Percentiles rank a stretch among this genome's conserved stretches.
Conservation (phyloP, 179 eudicot species). For the Patellifolia procumbens region DNA sequence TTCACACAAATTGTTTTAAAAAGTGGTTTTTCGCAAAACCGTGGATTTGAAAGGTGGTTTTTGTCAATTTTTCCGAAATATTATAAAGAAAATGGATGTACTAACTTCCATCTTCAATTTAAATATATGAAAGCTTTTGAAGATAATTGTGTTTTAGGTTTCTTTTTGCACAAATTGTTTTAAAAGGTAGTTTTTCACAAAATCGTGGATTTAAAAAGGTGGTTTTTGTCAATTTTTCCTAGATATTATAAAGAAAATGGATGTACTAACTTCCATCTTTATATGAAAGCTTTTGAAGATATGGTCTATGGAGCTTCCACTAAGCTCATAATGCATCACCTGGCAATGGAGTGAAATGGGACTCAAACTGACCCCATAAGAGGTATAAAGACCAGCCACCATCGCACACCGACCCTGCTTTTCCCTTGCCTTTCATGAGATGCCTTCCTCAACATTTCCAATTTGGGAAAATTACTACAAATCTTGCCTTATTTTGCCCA, state of each 20-base stretch:
- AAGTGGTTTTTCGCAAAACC: too few relatives aligned
- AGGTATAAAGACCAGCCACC: conserved; percentile 4
- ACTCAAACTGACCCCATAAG: conserved; percentile 10
- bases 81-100: conserved; percentile 6
- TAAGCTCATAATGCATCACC: conserved; percentile 22
- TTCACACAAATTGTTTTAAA: too few relatives aligned
- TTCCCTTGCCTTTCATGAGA: conserved; percentile 15
- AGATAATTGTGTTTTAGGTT: too few relatives aligned
- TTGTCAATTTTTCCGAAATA: too few relatives aligned
- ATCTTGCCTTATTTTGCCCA: conserved; percentile 24
- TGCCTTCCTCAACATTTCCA: conserved; percentile 25
- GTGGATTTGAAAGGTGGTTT: too few relatives aligned
- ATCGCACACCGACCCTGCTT: conserved; percentile 11
- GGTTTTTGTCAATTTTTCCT: too few relatives aligned
- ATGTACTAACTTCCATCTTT: conserved; percentile 10
- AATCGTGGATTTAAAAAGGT: too few relatives aligned
- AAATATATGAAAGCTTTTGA: conserved; percentile 1
- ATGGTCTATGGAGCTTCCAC: conserved; percentile 23
- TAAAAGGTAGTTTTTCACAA: too few relatives aligned
- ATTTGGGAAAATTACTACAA: conserved; percentile 24
- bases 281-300: conserved; percentile 6
- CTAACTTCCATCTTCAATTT: conserved; percentile 13
- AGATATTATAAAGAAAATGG: conserved; percentile 9
- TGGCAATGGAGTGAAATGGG: conserved; percentile 11
- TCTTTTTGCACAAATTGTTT: too few relatives aligned